Conservation (phyloP, 2,329 filamentous ascomycete genomes). For the Aspergillus oerlinghausenensis region DNA sequence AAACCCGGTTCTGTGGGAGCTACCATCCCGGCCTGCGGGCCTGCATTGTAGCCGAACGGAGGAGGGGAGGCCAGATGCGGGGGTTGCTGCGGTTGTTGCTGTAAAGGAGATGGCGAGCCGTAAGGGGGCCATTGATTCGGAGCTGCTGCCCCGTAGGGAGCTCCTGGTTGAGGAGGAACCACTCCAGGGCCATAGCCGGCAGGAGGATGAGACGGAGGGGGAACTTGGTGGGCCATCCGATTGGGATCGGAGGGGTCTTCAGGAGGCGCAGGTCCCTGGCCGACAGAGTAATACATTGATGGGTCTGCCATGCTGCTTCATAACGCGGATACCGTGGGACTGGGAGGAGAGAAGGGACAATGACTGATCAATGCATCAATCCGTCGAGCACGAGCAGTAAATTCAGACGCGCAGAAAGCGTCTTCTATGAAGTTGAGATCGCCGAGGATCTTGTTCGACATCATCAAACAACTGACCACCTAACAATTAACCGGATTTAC, state of each 20-base stretch:
- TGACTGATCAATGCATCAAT: neutral
- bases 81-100: slow-evolving; percentile 21
- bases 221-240: slow-evolving; percentile 45
- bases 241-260: slow-evolving; percentile 55
- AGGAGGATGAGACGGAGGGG: slow-evolving; percentile 49
- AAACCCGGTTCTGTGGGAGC: slow-evolving; percentile 29
- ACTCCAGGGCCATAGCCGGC: slow-evolving; percentile 32
- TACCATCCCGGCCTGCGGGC: slow-evolving; percentile 21
- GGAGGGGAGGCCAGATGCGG: slow-evolving; percentile 20
- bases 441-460: neutral
- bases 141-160: slow-evolving; percentile 30
- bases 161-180: slow-evolving; percentile 36
- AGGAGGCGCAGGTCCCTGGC: slow-evolving; percentile 28
- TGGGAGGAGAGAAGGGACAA: slow-evolving; percentile 1
- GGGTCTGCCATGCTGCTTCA: slow-evolving; percentile 41
- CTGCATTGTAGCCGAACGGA: slow-evolving; percentile 24
- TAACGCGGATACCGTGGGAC: slow-evolving; percentile 15
- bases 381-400: slow-evolving; percentile 4
- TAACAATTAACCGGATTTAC: slow-evolving; percentile 25
- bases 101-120: slow-evolving; percentile 15
- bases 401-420: slow-evolving; percentile 1
- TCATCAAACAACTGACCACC: slow-evolving; percentile 32
- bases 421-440: neutral
- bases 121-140: slow-evolving; percentile 31
- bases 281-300: slow-evolving; percentile 38